Conservation (phyloP, 768 basidiomycete species). For the Rhodotorula kratochvilovae region DNA sequence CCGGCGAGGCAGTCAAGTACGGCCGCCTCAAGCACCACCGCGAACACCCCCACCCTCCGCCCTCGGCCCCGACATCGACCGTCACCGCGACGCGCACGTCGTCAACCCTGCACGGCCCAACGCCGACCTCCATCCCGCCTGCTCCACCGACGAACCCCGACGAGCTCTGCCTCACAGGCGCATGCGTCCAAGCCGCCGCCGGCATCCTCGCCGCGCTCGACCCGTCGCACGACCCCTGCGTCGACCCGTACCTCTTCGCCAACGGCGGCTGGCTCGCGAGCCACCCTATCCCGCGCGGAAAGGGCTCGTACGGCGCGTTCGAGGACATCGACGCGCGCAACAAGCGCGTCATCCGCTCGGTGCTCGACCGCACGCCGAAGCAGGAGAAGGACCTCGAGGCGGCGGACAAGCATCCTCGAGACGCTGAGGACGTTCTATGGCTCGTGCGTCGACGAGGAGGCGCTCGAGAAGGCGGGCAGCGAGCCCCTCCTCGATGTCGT, state of each 20-base stretch:
- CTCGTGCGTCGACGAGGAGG: constrained; percentile 75
- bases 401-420: constrained; percentile 58
- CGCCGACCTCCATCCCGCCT: constrained; percentile 43
- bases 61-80: constrained; percentile 13
- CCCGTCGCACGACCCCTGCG: constrained; percentile 79
- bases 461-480: constrained; percentile 67
- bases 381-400: constrained; percentile 45
- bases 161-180: constrained; percentile 62
- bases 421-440: constrained; percentile 59
- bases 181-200: constrained; percentile 78
- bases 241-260: constrained; percentile 88
- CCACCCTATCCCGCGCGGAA: constrained; percentile 83
- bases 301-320: constrained; percentile 50
- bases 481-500: constrained; percentile 67
- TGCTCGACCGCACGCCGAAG: constrained; percentile 57
- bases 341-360: constrained; percentile 62
- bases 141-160: constrained; percentile 49
- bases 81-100: constrained; percentile 43
- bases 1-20: constrained; percentile 62
- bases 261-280: constrained; percentile 82
- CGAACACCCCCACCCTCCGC: not conserved
- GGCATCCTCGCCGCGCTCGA: constrained; percentile 77
- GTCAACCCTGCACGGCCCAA: constrained; percentile 32
- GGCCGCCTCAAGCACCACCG: constrained; percentile 58
- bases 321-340: constrained; percentile 35